These are phyloP conservation scores for Solanum gandarillasii DNA, from an alignment of 257 asterid species.

Conservation along the genomic window DNA sequence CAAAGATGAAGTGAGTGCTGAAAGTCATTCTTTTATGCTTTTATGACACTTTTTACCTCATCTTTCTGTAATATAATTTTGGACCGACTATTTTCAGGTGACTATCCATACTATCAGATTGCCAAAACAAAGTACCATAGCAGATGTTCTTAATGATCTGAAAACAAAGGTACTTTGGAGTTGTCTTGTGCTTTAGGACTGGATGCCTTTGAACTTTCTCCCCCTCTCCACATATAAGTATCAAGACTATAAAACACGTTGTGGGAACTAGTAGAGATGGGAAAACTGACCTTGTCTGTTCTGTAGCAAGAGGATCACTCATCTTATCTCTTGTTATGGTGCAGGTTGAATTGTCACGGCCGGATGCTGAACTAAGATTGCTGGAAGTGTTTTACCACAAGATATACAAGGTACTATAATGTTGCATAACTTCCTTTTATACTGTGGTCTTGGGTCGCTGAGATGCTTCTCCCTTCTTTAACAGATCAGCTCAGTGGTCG, in stretches of 20 bases:
- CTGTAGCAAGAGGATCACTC: background rate
- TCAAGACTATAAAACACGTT: background rate
- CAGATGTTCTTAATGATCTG: conserved; percentile 64
- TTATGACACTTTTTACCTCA: background rate
- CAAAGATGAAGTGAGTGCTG: conserved; percentile 66
- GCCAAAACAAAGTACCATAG: conserved; percentile 76
- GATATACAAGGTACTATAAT: conserved; percentile 54
- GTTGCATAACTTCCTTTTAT: background rate
- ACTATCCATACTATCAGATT: conserved; percentile 59
- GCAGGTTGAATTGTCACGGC: conserved; percentile 76
- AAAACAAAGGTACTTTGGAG: conserved; percentile 42
- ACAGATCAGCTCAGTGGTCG: background rate
- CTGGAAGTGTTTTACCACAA: conserved; percentile 77
- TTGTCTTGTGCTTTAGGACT: background rate
- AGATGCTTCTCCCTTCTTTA: background rate
- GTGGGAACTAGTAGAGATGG: background rate
- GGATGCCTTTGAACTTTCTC: background rate
- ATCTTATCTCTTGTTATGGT: conserved; percentile 13
- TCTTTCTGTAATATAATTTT: background rate
- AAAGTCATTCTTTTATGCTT: background rate
- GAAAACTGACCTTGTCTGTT: background rate
- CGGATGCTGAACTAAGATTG: conserved; percentile 67
- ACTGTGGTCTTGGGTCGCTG: background rate
- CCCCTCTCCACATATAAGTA: background rate
- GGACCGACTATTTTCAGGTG: conserved; percentile 37